A percentile compares a stretch with the other conserved stretches of the same genome.
Evolutionary conservation across 352 stramenopile species (phyloP).

Genomic region (Globisporangium uncinulatum): DNA sequence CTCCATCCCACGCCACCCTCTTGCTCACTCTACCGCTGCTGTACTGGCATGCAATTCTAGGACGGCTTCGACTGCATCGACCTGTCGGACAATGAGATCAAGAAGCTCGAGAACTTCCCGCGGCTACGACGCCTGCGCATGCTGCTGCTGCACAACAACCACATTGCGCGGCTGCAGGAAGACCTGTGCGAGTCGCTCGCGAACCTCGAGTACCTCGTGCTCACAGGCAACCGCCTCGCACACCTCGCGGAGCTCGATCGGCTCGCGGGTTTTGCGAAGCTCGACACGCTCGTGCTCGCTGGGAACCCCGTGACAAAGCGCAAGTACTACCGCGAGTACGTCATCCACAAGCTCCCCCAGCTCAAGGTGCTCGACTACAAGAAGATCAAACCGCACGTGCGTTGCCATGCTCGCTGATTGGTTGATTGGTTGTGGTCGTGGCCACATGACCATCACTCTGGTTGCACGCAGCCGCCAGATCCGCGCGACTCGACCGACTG

Average conservation of each 20-base stretch:
- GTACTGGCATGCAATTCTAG: conserved; percentile 16
- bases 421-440: not conserved
- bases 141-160: conserved; percentile 92
- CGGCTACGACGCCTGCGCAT: conserved; percentile 83
- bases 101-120: conserved; percentile 94
- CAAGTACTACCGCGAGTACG: conserved; percentile 91
- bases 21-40: not conserved
- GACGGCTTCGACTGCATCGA: conserved; percentile 94
- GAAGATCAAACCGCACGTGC: conserved; percentile 70
- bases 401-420: no score
- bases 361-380: conserved; percentile 85
- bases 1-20: no score
- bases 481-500: not conserved
- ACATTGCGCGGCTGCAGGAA: conserved; percentile 84
- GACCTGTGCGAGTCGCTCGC: conserved; percentile 69
- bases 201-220: conserved; percentile 86
- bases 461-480: no score
- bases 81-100: conserved; percentile 93
- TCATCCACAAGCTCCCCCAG: conserved; percentile 87
- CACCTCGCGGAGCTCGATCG: conserved; percentile 82
- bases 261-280: conserved; percentile 69
- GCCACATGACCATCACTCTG: not conserved
- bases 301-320: conserved; percentile 89
- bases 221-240: conserved; percentile 87
- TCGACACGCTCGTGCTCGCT: conserved; percentile 79